Conservation (phyloP, 2,329 filamentous ascomycete species). For the Sclerotinia sclerotiorum region DNA sequence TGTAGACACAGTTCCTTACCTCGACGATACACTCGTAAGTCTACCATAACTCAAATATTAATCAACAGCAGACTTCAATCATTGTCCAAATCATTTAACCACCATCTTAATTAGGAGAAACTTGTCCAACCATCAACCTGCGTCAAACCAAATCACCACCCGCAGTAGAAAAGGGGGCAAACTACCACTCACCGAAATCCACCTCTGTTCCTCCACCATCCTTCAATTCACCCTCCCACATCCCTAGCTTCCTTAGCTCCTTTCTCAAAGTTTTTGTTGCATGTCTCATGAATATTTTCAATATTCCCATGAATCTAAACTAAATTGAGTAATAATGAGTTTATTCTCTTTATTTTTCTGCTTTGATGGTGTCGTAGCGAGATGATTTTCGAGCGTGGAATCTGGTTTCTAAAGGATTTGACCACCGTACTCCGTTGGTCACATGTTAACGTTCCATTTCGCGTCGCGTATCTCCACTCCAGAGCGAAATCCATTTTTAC, state of each 20-base stretch:
- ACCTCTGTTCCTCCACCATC: not conserved
- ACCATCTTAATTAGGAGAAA: no score
- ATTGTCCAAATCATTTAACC: no score
- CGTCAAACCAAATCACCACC: no score
- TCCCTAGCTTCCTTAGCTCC: not conserved
- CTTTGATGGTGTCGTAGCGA: not conserved
- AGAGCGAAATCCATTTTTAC: not conserved
- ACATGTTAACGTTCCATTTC: constrained; percentile 17
- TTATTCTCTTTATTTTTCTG: not conserved
- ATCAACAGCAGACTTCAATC: no score
- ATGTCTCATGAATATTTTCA: not conserved
- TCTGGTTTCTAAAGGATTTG: not conserved
- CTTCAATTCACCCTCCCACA: not conserved
- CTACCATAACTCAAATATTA: no score
- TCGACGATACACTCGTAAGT: no score
- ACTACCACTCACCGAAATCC: not conserved
- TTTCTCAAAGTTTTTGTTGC: not conserved
- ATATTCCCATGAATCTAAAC: not conserved
- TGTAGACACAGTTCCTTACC: no score
- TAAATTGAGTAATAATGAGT: not conserved
- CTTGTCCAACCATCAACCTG: no score
- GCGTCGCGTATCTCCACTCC: constrained; percentile 18
- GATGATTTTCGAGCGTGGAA: not conserved
- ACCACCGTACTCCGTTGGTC: constrained; percentile 14
- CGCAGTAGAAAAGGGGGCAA: not conserved